Base-by-base conservation (phyloP, 805 yeast genomes). In the Monosporozyma unispora region DNA sequence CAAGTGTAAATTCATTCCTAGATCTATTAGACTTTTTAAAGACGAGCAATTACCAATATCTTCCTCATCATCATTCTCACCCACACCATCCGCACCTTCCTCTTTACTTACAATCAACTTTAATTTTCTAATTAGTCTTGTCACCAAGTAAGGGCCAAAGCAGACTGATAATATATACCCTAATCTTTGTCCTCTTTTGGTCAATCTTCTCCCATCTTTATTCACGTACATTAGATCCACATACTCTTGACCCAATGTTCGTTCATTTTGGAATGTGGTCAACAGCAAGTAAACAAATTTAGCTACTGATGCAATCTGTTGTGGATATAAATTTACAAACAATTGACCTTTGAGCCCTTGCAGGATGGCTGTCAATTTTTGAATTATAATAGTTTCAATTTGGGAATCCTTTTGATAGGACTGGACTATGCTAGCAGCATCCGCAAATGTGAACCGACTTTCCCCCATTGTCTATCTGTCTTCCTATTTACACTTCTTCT, bases 231-330 rank as follows among this genome's bases (percentile, higher is more conserved):
- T 66, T 48, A 87, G 68, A 64, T 91, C 96, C 12, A 89, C 89
- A 66, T 91, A 91, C 67, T 91, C 97, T 62, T 91, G 98, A 1
- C 99, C 99, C 25, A 93, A 68, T 0, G 98, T 91, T 48, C 91
- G 74, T 1, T 86, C 78, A 0, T 91, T 91, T 4, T 78, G 51
- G 12, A 84, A 67, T 0, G 96, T 90, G 0, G 97, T 91, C 21
- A 87, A 67, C 2, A 75, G 64, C n/a, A 87, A 70, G 61, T 91
- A 91, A 0, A 82, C 42, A 1, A 82, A 63, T 47, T 81, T 81
- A 9, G 84, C 78, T 2, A 72, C 61, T 0, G 79, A 74, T 0
- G 81, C 69, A 12, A 89, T 71, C 56, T 82, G 87, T 42, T 78
- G 75, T 2, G 84, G 77, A 56, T 82, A 76, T 3, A 76, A 68